Evolutionary conservation across 768 basidiomycete genomes (phyloP).

Genomic region (Tephrocybe sp.): DNA sequence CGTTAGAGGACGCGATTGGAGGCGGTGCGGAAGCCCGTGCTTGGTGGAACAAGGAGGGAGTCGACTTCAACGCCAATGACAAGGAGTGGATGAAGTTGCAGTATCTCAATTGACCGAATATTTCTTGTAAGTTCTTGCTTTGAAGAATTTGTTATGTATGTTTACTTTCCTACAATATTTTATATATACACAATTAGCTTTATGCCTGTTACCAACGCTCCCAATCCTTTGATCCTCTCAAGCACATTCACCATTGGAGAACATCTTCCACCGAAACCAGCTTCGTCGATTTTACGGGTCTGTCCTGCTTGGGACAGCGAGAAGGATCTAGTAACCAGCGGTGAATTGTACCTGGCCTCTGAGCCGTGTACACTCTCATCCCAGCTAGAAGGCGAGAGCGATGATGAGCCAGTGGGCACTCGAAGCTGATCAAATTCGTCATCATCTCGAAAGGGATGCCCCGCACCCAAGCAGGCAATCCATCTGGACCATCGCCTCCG

Average conservation of each 20-base stretch:
- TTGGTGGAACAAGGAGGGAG: conserved; percentile 83
- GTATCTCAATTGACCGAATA: conserved; percentile 54
- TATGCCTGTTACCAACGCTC: too few species aligned
- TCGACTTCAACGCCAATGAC: conserved; percentile 80
- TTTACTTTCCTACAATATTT: not conserved
- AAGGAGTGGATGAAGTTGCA: conserved; percentile 89
- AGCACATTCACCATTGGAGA: not conserved
- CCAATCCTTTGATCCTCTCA: not conserved
- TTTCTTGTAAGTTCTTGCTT: conserved; percentile 17
- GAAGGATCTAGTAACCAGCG: conserved; percentile 19
- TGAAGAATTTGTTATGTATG: not conserved
- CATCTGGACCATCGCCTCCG: not conserved
- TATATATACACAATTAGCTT: too few species aligned
- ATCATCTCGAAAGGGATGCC: conserved; percentile 31
- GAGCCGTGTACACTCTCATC: conserved; percentile 11
- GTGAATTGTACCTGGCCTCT: conserved; percentile 9
- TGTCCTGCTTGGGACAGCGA: not conserved
- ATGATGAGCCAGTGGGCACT: conserved; percentile 21
- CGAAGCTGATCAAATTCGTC: conserved; percentile 31
- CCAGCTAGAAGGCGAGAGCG: conserved; percentile 3
- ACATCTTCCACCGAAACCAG: not conserved
- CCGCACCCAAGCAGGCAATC: conserved; percentile 20
- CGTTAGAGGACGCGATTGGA: conserved; percentile 81
- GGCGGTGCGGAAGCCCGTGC: conserved; percentile 70
- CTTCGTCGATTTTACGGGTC: not conserved